A percentile compares a stretch with the other conserved stretches of the same genome.
These are phyloP conservation scores for Mimosa pudica DNA, from an alignment of 306 rosid species.

Conservation along the genomic window DNA sequence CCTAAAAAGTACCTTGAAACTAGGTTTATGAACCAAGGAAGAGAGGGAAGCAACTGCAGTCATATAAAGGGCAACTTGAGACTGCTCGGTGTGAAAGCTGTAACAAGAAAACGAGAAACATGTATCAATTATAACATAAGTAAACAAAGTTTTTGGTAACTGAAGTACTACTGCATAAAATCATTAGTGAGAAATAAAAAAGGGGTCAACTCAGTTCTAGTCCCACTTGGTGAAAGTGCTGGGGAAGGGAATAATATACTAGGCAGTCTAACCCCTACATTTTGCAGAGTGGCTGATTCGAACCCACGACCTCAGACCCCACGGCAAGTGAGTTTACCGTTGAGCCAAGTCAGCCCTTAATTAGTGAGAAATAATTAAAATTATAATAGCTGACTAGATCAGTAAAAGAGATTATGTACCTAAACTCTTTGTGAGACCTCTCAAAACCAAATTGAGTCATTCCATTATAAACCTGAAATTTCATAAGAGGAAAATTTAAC, in stretches of 20 bases:
- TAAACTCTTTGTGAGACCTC: slow-evolving; percentile 63
- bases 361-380: slow-evolving; percentile 17
- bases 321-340: too few relatives aligned
- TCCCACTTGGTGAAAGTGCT: too few relatives aligned
- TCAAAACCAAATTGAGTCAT: slow-evolving; percentile 85
- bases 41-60: slow-evolving; percentile 88
- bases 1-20: slow-evolving; percentile 54
- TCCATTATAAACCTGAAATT: slow-evolving; percentile 85
- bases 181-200: too few relatives aligned
- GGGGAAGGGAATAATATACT: too few relatives aligned
- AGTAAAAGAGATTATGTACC: slow-evolving; percentile 51
- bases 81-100: slow-evolving; percentile 75
- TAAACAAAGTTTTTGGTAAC: slow-evolving; percentile 21
- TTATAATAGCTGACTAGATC: slow-evolving; percentile 22
- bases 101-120: slow-evolving; percentile 34
- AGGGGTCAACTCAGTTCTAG: too few relatives aligned
- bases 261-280: too few relatives aligned
- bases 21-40: slow-evolving; percentile 74
- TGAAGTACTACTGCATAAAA: slow-evolving; percentile 21
- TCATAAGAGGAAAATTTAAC: slow-evolving; percentile 33
- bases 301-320: too few relatives aligned
- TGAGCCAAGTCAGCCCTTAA: too few relatives aligned
- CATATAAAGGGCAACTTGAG: slow-evolving; percentile 68
- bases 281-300: too few relatives aligned
- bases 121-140: slow-evolving; percentile 29